A percentile compares a stretch with the other conserved stretches of the same genome.
Evolutionary conservation across 139 green algal genomes (phyloP).

Genomic region (Tetraselmis striata): DNA sequence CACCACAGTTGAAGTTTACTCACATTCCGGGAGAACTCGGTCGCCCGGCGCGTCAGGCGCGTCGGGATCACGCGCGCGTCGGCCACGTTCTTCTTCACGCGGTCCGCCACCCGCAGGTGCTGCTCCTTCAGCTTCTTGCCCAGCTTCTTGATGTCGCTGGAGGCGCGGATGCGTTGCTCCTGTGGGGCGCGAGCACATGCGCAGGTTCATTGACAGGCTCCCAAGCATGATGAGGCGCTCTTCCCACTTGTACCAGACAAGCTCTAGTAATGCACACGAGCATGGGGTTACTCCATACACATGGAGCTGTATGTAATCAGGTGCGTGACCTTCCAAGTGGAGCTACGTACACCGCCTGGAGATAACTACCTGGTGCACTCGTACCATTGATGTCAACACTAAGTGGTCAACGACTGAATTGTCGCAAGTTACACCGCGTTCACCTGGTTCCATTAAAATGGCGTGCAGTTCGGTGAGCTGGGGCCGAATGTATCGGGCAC

Average conservation of each 20-base stretch:
- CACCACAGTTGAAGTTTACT: too few species aligned
- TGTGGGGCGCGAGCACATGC: conserved; percentile 29
- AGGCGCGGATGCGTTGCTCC: conserved; percentile 66
- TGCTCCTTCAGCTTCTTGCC: conserved; percentile 53
- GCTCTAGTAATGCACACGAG: too few species aligned
- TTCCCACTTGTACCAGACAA: neutral
- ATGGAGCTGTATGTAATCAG: too few species aligned
- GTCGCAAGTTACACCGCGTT: too few species aligned
- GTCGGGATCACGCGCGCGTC: conserved; percentile 23
- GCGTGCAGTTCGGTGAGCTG: too few species aligned
- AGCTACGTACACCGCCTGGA: neutral
- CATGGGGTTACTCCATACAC: too few species aligned
- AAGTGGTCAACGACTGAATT: too few species aligned
- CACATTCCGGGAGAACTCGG: neutral
- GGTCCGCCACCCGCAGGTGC: conserved; percentile 44
- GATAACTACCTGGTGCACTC: neutral
- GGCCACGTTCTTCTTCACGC: conserved; percentile 43
- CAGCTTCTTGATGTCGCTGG: conserved; percentile 52
- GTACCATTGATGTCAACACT: too few species aligned
- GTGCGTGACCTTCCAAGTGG: neutral
- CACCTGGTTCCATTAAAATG: too few species aligned
- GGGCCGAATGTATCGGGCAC: too few species aligned
- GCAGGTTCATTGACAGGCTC: neutral
- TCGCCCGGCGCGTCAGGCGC: neutral
- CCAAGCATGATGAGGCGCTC: neutral